These are phyloP conservation scores for Nemania diffusa DNA, from an alignment of 2,329 filamentous ascomycete genomes.

Conservation along the genomic window DNA sequence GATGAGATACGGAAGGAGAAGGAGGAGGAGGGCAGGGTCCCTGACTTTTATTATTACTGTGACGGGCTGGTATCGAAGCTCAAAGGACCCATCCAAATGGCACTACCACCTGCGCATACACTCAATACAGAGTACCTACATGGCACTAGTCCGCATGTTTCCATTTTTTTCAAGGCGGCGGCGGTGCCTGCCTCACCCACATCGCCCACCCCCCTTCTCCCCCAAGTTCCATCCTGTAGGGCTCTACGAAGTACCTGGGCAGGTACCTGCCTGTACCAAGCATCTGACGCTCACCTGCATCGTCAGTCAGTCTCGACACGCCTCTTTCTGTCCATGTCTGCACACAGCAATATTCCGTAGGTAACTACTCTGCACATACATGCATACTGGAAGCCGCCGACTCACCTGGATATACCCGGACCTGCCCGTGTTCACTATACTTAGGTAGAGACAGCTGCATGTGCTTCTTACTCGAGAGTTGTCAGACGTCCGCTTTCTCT, in stretches of 20 bases:
- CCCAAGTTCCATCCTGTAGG: neutral
- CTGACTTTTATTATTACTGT: slow-evolving; percentile 28
- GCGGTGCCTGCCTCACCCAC: neutral
- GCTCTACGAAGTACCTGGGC: no score
- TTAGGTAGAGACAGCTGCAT: neutral
- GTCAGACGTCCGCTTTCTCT: neutral
- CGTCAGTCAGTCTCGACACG: neutral
- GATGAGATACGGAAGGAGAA: slow-evolving; percentile 19
- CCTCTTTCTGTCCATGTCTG: neutral
- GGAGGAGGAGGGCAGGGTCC: slow-evolving; percentile 29
- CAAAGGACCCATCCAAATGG: slow-evolving; percentile 29
- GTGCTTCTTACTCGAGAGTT: neutral
- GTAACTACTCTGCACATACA: no score
- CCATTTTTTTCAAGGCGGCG: neutral
- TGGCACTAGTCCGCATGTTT: slow-evolving; percentile 1
- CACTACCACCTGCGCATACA: neutral
- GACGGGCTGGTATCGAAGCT: neutral
- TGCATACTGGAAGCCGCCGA: neutral
- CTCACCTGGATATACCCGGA: neutral
- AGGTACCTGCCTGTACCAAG: neutral
- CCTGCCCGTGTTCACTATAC: neutral
- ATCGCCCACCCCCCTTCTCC: neutral
- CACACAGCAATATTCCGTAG: no score
- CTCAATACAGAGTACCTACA: neutral
- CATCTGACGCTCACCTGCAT: neutral